Evolutionary conservation across 148 eudicot species (phyloP).

Genomic region (Dysphania ambrosioides): DNA sequence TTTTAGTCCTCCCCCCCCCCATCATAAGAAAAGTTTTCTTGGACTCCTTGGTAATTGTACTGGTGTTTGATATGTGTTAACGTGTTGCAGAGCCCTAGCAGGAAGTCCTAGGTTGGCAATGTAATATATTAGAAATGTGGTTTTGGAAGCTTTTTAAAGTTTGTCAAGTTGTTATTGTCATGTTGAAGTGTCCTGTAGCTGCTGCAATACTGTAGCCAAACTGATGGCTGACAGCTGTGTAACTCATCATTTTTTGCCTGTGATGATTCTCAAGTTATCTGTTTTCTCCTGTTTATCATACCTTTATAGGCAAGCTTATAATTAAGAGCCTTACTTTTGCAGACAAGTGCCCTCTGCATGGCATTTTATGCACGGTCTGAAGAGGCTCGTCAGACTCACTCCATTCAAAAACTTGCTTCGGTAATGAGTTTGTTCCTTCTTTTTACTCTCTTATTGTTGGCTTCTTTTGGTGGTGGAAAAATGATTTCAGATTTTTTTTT

Average conservation of each 20-base stretch:
- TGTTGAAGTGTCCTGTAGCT: background rate
- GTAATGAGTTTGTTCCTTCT: conserved; percentile 32
- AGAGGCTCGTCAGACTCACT: conserved; percentile 94
- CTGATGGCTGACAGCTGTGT: background rate
- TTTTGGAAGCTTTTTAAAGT: background rate
- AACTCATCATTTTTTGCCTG: background rate
- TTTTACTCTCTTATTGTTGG: background rate
- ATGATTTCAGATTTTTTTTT: background rate
- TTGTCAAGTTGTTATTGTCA: background rate
- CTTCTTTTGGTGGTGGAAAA: background rate
- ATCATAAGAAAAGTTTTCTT: background rate
- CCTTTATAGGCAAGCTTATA: background rate
- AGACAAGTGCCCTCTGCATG: conserved; percentile 97
- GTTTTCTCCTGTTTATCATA: background rate
- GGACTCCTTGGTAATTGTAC: too few species aligned
- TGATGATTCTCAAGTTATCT: background rate
- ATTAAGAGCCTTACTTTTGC: conserved; percentile 28
- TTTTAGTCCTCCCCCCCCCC: background rate
- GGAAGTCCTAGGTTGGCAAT: background rate
- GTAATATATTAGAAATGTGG: background rate
- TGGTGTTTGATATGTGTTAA: background rate
- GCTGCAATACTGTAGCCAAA: background rate
- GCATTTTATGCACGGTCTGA: conserved; percentile 97
- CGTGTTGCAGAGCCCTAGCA: background rate
- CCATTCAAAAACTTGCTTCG: conserved; percentile 91